Base-by-base conservation (phyloP, 1,284 basidiomycete genomes). In the Ustilago hordei region DNA sequence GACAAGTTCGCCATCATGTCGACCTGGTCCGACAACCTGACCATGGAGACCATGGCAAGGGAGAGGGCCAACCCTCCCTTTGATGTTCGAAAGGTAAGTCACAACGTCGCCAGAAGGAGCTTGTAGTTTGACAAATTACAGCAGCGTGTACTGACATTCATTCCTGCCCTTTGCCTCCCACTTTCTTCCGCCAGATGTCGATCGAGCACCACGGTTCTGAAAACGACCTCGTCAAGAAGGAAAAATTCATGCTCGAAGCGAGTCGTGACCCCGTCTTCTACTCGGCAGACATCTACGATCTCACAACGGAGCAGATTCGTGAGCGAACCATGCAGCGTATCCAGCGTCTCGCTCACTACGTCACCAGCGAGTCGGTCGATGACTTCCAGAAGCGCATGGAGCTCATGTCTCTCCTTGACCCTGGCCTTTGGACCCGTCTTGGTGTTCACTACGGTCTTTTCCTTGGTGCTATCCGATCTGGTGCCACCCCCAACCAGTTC, bases 401-500 rank as follows among this genome's bases (percentile, higher is more conserved):
- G 83, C 86, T 89, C 74, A 86, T 87, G 73, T 80, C 82, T 2
- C 64, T 86, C 23, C 80, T 79, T 55, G 89, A 90, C 76, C 89
- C 89, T 0, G 87, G 86, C 4, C 90, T 89, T 81, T 89, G 88
- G 89, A 90, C 89, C 0, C 82, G 87, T 45, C 89, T 89, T 76
- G 89, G 89, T 63, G 89, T 90, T 4, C 87, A 88, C 73, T 89
- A 89, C 76, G 89, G 89, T 35, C 86, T 90, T 23, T 89, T 89
- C 85, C 83, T 89, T 8, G 88, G 88, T 39, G 80, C 81, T 58
- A 63, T 63, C 8, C 61, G 59, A 39, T 61, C 59, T 13, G 59
- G 59, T 61, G 59, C 59, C n/a, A 50, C 48, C 15, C 48, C 48
- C 31, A 50, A 50, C 48, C 48, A 50, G 48, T 50, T 50, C 28